phyloP scores from a whole-genome alignment of 805 yeast species.

The Schizosaccharomyces octosporus region DNA sequence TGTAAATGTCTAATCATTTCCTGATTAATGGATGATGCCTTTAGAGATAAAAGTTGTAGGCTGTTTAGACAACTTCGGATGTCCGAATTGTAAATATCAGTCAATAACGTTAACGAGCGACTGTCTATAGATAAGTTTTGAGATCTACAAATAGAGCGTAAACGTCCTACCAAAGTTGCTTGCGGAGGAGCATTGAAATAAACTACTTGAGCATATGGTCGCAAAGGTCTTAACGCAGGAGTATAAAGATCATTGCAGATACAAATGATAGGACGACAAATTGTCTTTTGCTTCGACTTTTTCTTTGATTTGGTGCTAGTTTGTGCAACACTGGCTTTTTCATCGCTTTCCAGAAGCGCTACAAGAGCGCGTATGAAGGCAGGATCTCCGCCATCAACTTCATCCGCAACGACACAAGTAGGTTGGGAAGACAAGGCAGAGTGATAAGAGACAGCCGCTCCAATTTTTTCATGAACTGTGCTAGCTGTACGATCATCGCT shows the following conservation, averaged over 20 bases:
- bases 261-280: slow-evolving; percentile 70
- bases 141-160: slow-evolving; percentile 25
- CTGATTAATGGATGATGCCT: not conserved
- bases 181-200: slow-evolving; percentile 35
- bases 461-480: slow-evolving; percentile 28
- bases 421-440: slow-evolving; percentile 44
- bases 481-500: slow-evolving; percentile 48
- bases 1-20: not conserved
- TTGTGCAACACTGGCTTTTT: slow-evolving; percentile 19
- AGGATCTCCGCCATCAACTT: slow-evolving; percentile 39
- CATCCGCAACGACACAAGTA: slow-evolving; percentile 65
- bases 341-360: slow-evolving; percentile 38
- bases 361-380: slow-evolving; percentile 27
- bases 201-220: slow-evolving; percentile 50
- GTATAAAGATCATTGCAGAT: slow-evolving; percentile 74
- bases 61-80: slow-evolving; percentile 64
- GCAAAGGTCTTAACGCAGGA: slow-evolving; percentile 45
- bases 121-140: slow-evolving; percentile 30
- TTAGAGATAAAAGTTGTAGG: slow-evolving; percentile 30
- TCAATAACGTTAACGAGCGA: slow-evolving; percentile 35
- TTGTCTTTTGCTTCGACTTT: slow-evolving; percentile 17
- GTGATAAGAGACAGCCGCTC: slow-evolving; percentile 38
- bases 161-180: slow-evolving; percentile 21
- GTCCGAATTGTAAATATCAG: slow-evolving; percentile 55
- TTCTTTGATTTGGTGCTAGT: slow-evolving; percentile 10